phyloP scores from a whole-genome alignment of 2,329 filamentous ascomycete species.

The Cytospora paraplurivora region DNA sequence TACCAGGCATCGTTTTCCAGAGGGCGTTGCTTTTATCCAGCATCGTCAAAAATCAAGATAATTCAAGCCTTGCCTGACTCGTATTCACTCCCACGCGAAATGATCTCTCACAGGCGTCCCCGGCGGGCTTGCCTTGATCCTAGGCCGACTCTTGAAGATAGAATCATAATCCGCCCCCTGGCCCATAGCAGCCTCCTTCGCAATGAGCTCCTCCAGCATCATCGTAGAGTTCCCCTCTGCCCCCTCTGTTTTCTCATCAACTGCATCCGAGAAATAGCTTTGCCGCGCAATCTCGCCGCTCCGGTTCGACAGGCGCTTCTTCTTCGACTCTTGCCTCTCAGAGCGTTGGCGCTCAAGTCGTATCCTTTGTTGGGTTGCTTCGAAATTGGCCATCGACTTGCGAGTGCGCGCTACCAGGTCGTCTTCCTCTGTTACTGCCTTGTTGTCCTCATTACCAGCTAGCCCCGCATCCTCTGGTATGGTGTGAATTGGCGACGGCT shows the following conservation, averaged over 20 bases:
- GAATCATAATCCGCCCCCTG: conserved; percentile 65
- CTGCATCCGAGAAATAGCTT: conserved; percentile 51
- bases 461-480: conserved; percentile 5
- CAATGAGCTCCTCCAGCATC: conserved; percentile 70
- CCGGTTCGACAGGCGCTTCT: conserved; percentile 31
- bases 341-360: conserved; percentile 59
- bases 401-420: conserved; percentile 61
- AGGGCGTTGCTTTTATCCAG: no score
- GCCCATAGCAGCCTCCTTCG: conserved; percentile 49
- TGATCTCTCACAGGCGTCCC: conserved; percentile 47
- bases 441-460: conserved; percentile 40
- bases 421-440: conserved; percentile 39
- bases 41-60: not conserved
- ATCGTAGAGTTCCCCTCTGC: conserved; percentile 45
- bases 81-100: conserved; percentile 27
- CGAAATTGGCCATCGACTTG: conserved; percentile 63
- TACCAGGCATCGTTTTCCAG: no score
- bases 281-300: conserved; percentile 41
- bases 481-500: conserved; percentile 22
- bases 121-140: conserved; percentile 74
- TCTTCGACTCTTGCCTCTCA: conserved; percentile 46
- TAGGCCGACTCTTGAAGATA: conserved; percentile 83
- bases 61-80: not conserved
- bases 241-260: conserved; percentile 41
- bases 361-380: conserved; percentile 61